Evolutionary conservation across 495 filamentous ascomycete species (phyloP), one percentile per base, ranked within the genome.

Genomic region (Mycothermus thermophilus): DNA sequence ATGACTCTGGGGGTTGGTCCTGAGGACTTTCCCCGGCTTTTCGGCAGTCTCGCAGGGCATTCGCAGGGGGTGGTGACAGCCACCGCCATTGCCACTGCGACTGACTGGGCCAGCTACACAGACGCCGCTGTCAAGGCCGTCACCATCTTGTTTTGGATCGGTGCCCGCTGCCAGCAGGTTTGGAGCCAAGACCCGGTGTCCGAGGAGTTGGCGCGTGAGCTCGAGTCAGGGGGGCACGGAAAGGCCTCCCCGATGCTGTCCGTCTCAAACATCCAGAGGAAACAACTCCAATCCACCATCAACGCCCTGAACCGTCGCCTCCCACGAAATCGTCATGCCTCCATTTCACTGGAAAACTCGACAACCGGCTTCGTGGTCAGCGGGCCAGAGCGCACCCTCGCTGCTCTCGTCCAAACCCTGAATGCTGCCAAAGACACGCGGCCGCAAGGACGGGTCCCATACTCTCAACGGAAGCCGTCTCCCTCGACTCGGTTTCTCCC

Each of bases 401-500:
- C 25, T 3, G 25, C 25, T 8, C 10, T 27, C 10, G 13, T 27
- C 25, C 25, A 27, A 12, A 12, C 4, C 5, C 25, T 27, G 25
- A 8, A n/a, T 3, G 25, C 25, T 3, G 25, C 25, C 5, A 5
- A 5, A 12, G 25, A 27, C 25, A 11, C 25, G 25, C 25, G 13
- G 25, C 13, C 25, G 25, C 25, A 27, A 12, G 25, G 10, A 12
- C 25, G 25, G 4, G 13, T 27, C 25, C 25, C 25, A 8, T 27
- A 5, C 10, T 27, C 5, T 87, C 93, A 35, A 90, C 90, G 4
- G 88, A 97, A 60, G 75, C 77, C 15, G 86, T 93, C 54, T 95
- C 94, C 53, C 72, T 96, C 10, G 81, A 95, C 22, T 92, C 90
- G 6, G 90, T 97, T 97, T 65, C 63, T 97, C 30, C 90, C 90